Conservation (phyloP, 495 filamentous ascomycete genomes). For the Penicillium pancosmium region DNA sequence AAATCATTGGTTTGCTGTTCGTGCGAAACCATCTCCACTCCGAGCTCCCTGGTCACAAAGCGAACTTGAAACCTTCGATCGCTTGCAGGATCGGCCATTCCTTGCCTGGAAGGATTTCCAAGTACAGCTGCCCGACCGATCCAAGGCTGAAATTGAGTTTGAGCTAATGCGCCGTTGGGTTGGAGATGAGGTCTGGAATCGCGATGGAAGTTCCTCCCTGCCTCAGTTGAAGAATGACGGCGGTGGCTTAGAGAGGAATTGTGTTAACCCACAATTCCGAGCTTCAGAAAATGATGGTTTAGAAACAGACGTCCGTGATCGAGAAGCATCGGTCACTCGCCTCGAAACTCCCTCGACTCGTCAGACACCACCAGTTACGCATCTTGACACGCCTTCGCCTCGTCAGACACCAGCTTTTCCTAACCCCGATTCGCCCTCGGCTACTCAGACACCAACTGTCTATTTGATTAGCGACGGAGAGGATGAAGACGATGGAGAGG, state of each 20-base stretch:
- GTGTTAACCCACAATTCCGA: neutral
- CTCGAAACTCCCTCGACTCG: neutral
- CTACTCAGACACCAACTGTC: neutral
- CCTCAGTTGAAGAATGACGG: neutral
- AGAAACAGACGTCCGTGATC: neutral
- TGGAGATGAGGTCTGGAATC: constrained; percentile 25
- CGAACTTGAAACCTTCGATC: constrained; percentile 34
- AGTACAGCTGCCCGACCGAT: constrained; percentile 32
- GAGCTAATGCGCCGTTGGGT: constrained; percentile 44
- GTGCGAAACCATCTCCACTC: constrained; percentile 32
- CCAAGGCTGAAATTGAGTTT: constrained; percentile 40
- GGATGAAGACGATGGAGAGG: constrained; percentile 1
- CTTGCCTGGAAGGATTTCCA: constrained; percentile 40
- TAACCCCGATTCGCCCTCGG: neutral
- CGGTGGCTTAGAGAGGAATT: neutral
- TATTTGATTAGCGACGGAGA: constrained; percentile 1
- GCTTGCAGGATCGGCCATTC: constrained; percentile 30
- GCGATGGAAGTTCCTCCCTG: neutral
- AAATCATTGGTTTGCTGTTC: constrained; percentile 39
- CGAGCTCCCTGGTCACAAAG: constrained; percentile 38
- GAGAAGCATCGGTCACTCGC: neutral
- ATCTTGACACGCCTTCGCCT: too few relatives aligned
- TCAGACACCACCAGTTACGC: neutral
- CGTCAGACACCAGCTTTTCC: too few relatives aligned
- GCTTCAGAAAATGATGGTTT: neutral